These are phyloP conservation scores for Leishmania martiniquensis DNA, from an alignment of 208 protist genomes.

Conservation along the genomic window DNA sequence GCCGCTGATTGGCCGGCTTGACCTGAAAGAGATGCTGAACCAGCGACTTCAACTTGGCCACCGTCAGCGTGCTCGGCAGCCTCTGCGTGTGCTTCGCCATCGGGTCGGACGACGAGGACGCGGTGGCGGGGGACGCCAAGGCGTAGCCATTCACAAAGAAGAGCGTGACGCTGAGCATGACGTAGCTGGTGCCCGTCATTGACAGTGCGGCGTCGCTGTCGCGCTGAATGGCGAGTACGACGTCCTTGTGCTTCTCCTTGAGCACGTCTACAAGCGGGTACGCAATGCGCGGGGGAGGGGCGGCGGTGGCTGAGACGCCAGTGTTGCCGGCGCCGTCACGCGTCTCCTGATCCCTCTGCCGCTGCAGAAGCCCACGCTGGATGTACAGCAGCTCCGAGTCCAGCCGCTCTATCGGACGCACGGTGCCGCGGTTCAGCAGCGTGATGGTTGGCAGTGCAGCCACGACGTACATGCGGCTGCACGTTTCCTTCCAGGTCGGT, in stretches of 20 bases:
- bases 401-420: conserved; percentile 80
- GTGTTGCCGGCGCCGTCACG: not conserved
- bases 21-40: conserved; percentile 74
- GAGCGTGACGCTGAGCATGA: conserved; percentile 78
- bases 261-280: conserved; percentile 72
- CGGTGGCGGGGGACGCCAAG: not conserved
- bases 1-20: conserved; percentile 53
- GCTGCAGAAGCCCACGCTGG: conserved; percentile 73
- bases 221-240: conserved; percentile 77
- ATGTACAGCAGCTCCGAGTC: conserved; percentile 91
- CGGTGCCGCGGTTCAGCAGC: conserved; percentile 75
- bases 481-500: conserved; percentile 80
- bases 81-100: conserved; percentile 28
- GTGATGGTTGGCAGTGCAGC: conserved; percentile 79
- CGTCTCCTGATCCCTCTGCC: conserved; percentile 18
- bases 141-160: conserved; percentile 57
- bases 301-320: not conserved
- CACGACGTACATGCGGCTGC: conserved; percentile 86
- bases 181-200: conserved; percentile 50
- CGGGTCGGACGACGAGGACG: not conserved
- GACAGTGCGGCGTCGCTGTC: conserved; percentile 77
- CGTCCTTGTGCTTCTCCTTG: conserved; percentile 83
- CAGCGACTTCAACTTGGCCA: conserved; percentile 84
- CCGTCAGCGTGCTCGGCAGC: conserved; percentile 77
- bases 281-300: not conserved